A percentile compares a stretch with the other conserved stretches of the same genome.
Evolutionary conservation across 495 filamentous ascomycete species (phyloP).

Genomic region (Aspergillus funiculosus): DNA sequence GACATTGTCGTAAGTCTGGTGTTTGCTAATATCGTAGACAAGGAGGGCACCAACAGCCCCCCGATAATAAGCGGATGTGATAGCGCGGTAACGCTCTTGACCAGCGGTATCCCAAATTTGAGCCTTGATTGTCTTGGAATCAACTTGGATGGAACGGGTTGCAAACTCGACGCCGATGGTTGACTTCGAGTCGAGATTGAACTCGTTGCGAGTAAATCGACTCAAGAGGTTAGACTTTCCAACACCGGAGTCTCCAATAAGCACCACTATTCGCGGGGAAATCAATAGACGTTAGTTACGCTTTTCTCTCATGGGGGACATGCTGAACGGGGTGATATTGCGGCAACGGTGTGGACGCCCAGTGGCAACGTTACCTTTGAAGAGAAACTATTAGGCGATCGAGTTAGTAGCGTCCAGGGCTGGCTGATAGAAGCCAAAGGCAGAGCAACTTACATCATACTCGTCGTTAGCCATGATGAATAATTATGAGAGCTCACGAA

Average conservation of each 20-base stretch:
- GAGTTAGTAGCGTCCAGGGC: slow-evolving; percentile 14
- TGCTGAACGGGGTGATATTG: slow-evolving; percentile 5
- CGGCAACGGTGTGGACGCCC: slow-evolving; percentile 17
- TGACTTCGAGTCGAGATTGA: slow-evolving; percentile 99
- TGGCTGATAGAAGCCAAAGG: neutral
- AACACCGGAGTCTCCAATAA: slow-evolving; percentile 98
- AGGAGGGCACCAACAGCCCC: slow-evolving; percentile 95
- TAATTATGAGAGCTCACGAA: slow-evolving; percentile 21
- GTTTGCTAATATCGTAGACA: slow-evolving; percentile 99
- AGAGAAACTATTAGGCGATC: slow-evolving; percentile 71
- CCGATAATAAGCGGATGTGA: slow-evolving; percentile 98
- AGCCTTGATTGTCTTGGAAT: slow-evolving; percentile 99
- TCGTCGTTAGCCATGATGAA: slow-evolving; percentile 94
- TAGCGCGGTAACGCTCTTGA: slow-evolving; percentile 97
- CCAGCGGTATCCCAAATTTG: slow-evolving; percentile 99
- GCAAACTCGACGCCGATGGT: slow-evolving; percentile 99
- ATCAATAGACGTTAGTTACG: slow-evolving; percentile 20
- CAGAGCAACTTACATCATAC: slow-evolving; percentile 79
- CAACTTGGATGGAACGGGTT: slow-evolving; percentile 97
- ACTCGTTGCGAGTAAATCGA: slow-evolving; percentile 99
- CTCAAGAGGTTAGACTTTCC: slow-evolving; percentile 99
- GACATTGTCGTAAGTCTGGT: slow-evolving; percentile 98
- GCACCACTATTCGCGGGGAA: slow-evolving; percentile 61
- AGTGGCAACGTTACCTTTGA: slow-evolving; percentile 75
- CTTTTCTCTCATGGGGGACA: slow-evolving; percentile 1